Conservation (phyloP, 345 rosid genomes). For the Populus ilicifolia region DNA sequence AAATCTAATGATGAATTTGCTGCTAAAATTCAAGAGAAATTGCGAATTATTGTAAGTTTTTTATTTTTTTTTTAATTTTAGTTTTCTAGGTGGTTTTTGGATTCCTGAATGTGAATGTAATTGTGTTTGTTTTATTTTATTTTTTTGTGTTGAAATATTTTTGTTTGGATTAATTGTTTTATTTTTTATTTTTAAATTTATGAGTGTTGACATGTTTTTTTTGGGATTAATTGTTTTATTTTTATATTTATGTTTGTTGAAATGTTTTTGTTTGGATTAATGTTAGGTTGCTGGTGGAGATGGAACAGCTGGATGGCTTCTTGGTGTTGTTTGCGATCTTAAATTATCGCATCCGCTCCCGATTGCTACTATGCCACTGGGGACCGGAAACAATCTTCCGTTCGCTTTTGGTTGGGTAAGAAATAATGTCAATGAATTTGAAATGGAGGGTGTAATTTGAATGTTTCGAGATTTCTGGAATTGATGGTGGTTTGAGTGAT, state of each 20-base stretch:
- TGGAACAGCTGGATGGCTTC: constrained; percentile 98
- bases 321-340: constrained; percentile 89
- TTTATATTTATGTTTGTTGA: background rate
- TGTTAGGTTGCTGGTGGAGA: constrained; percentile 94
- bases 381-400: constrained; percentile 95
- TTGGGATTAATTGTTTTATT: background rate
- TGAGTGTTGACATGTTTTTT: background rate
- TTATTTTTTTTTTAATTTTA: background rate
- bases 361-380: constrained; percentile 87
- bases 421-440: background rate
- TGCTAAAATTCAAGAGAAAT: constrained; percentile 37
- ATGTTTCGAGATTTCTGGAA: background rate
- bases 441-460: too few relatives aligned
- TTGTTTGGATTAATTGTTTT: background rate
- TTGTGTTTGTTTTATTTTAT: background rate
- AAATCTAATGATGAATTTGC: constrained; percentile 48
- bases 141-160: too few relatives aligned
- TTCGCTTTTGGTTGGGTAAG: constrained; percentile 95
- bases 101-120: too few relatives aligned
- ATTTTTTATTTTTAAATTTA: too few relatives aligned
- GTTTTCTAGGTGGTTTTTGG: background rate
- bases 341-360: constrained; percentile 84
- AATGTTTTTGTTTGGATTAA: background rate
- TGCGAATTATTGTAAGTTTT: constrained; percentile 65
- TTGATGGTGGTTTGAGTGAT: background rate